Evolutionary conservation across 1,284 basidiomycete species (phyloP).

Genomic region (Cerrena zonata): DNA sequence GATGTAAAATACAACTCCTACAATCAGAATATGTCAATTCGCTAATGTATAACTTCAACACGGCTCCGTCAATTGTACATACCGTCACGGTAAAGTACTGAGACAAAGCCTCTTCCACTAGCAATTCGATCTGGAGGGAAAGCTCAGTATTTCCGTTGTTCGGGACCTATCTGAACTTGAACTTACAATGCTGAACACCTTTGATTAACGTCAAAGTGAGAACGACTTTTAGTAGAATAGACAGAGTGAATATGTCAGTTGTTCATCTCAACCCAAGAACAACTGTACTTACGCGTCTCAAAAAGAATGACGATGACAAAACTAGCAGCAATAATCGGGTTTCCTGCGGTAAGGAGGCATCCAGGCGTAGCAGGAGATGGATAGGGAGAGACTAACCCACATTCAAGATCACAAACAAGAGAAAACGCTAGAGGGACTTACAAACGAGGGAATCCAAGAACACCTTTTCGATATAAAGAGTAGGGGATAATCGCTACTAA

Average conservation of each 20-base stretch:
- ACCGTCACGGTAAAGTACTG: constrained; percentile 9
- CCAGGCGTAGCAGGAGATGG: constrained; percentile 7
- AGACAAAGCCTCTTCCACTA: constrained; percentile 1
- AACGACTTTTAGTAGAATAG: no score
- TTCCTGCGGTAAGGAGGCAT: constrained; percentile 4
- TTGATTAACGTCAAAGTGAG: constrained; percentile 8
- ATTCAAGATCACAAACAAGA: no score
- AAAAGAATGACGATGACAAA: constrained; percentile 8
- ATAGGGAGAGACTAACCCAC: neutral
- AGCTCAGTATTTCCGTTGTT: neutral
- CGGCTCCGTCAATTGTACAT: neutral
- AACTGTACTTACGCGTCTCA: constrained; percentile 3
- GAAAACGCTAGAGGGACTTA: neutral
- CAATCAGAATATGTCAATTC: neutral
- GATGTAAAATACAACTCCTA: constrained; percentile 9
- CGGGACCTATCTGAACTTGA: neutral
- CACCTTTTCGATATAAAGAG: constrained; percentile 3
- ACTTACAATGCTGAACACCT: constrained; percentile 6
- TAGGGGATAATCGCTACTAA: neutral
- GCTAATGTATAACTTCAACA: neutral
- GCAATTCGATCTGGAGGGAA: constrained; percentile 1
- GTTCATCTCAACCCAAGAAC: no score
- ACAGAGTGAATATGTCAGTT: neutral
- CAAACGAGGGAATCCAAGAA: constrained; percentile 4
- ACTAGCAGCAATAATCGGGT: constrained; percentile 4